Evolutionary conservation across 225 moss, liverwort and hornwort genomes (phyloP).

Genomic region (Pleurozium schreberi): DNA sequence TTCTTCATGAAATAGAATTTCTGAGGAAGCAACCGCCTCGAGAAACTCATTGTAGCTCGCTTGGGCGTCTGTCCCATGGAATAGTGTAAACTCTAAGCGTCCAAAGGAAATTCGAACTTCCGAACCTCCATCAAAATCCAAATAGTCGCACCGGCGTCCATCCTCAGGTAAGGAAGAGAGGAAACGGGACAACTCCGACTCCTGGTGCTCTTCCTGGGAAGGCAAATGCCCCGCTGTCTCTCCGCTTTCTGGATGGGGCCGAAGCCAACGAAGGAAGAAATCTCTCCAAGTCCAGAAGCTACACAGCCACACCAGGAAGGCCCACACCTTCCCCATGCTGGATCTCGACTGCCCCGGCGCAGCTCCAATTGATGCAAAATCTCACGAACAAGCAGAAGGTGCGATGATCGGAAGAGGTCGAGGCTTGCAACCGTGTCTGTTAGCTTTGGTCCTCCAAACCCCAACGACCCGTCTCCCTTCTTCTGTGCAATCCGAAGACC

Average conservation of each 20-base stretch:
- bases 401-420: background rate
- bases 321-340: background rate
- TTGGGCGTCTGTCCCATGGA: too few relatives aligned
- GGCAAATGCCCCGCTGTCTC: background rate
- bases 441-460: background rate
- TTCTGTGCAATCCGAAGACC: too few relatives aligned
- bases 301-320: background rate
- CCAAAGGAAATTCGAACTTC: too few relatives aligned
- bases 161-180: background rate
- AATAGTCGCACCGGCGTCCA: fast-evolving
- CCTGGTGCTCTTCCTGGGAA: background rate
- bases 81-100: fast-evolving
- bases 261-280: background rate
- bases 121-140: fast-evolving
- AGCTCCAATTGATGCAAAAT: background rate
- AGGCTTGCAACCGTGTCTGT: background rate
- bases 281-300: background rate
- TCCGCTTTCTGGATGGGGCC: background rate
- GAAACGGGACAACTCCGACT: background rate
- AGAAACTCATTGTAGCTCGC: background rate
- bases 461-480: too few relatives aligned
- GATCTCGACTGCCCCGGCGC: background rate
- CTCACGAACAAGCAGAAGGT: background rate
- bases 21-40: background rate
- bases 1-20: background rate